These are phyloP conservation scores for Anethum foeniculum DNA, from an alignment of 140 eudicot genomes.

Conservation along the genomic window DNA sequence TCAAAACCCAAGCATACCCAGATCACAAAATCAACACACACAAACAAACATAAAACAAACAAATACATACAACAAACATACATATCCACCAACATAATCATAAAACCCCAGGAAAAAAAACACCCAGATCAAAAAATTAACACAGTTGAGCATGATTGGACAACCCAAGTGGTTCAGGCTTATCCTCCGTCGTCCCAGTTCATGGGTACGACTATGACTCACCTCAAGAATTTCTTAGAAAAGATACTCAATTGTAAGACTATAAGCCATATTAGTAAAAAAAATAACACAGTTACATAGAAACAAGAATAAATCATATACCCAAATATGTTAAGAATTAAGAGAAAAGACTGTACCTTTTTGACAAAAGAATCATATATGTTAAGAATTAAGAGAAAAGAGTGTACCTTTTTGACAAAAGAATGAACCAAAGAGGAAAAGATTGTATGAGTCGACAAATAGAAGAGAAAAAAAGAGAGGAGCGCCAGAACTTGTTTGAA, in stretches of 20 bases:
- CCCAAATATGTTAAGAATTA: background rate
- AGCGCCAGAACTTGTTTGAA: constrained; percentile 15
- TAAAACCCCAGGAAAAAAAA: background rate
- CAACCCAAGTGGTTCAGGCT: too few relatives aligned
- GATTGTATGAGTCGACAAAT: background rate
- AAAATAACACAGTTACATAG: background rate
- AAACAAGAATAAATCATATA: background rate
- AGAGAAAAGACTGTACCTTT: constrained; percentile 7
- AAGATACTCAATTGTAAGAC: too few relatives aligned
- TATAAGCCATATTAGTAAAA: too few relatives aligned
- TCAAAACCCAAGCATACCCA: constrained; percentile 6
- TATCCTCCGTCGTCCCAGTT: too few relatives aligned
- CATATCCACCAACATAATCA: background rate
- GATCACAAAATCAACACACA: background rate
- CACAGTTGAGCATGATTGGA: background rate
- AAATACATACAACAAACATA: too few relatives aligned
- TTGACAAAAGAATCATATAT: constrained; percentile 26
- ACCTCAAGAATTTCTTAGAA: too few relatives aligned
- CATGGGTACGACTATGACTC: too few relatives aligned
- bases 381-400: too few relatives aligned
- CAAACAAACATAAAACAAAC: background rate
- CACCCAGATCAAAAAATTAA: constrained; percentile 5
- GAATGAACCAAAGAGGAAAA: constrained; percentile 18
- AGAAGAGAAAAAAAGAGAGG: background rate
- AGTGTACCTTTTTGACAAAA: constrained; percentile 21